Evolutionary conservation across 2,329 filamentous ascomycete genomes (phyloP).

Genomic region (Cordyceps tenuipes): DNA sequence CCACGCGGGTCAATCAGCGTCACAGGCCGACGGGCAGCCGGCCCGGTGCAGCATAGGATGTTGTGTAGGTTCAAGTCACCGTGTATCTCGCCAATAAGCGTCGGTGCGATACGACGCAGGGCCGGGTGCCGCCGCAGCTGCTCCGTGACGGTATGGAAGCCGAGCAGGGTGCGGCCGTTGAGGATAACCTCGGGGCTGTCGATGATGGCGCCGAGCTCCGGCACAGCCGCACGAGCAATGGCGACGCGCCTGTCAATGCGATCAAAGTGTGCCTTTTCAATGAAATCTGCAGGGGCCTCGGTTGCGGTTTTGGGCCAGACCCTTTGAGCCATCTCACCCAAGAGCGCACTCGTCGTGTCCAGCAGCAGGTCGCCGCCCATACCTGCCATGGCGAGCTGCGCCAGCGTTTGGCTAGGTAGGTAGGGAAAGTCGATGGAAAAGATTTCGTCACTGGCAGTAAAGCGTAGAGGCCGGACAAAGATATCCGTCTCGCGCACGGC

Average conservation of each 20-base stretch:
- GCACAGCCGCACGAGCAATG: slow-evolving; percentile 3
- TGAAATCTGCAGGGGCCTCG: not conserved
- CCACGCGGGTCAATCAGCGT: slow-evolving; percentile 10
- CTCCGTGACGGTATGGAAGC: not conserved
- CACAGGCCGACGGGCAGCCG: not conserved
- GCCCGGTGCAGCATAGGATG: slow-evolving; percentile 3
- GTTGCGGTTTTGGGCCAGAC: not conserved
- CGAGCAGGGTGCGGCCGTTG: slow-evolving; percentile 1
- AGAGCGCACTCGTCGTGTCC: not conserved
- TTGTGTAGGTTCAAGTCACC: slow-evolving; percentile 10
- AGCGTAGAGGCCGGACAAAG: not conserved
- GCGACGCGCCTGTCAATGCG: slow-evolving; percentile 3
- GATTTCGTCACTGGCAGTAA: not conserved
- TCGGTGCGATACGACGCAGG: not conserved
- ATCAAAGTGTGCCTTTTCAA: slow-evolving; percentile 10
- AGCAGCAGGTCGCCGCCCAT: slow-evolving; percentile 20
- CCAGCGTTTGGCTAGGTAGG: slow-evolving; percentile 5
- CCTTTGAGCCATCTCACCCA: slow-evolving; percentile 1
- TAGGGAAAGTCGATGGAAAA: slow-evolving; percentile 10
- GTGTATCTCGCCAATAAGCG: slow-evolving; percentile 4
- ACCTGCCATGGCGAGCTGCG: slow-evolving; percentile 18
- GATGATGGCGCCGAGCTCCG: slow-evolving; percentile 2
- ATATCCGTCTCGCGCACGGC: slow-evolving; percentile 5
- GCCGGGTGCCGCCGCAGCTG: not conserved
- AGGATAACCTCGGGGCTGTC: slow-evolving; percentile 1